Evolutionary conservation across 768 basidiomycete genomes (phyloP).

Genomic region (Mycena rebaudengoi): DNA sequence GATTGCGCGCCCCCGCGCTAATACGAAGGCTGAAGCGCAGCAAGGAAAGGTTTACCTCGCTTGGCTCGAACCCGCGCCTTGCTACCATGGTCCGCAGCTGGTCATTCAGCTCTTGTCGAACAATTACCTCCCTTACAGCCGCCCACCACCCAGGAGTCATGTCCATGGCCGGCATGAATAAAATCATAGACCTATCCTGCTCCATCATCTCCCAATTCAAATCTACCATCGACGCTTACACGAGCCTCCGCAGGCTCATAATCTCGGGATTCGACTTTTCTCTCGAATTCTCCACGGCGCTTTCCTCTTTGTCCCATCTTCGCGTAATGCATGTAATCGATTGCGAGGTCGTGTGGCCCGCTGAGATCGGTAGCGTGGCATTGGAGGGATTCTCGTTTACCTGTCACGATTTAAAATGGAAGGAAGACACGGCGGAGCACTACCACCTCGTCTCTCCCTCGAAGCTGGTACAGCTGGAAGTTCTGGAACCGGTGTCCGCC

Average conservation of each 20-base stretch:
- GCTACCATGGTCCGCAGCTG: constrained; percentile 9
- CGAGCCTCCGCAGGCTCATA: not conserved
- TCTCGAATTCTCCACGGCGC: not conserved
- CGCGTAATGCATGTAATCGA: not conserved
- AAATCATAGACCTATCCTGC: not conserved
- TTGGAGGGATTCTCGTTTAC: not conserved
- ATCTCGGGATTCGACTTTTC: not conserved
- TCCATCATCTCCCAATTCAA: not conserved
- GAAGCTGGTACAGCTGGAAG: not conserved
- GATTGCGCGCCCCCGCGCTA: not conserved
- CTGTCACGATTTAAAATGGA: not conserved
- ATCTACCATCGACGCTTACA: constrained; percentile 3
- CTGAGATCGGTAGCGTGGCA: not conserved
- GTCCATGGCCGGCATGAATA: not conserved
- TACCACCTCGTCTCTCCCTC: constrained; percentile 10
- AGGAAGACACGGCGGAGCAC: not conserved
- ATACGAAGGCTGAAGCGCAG: not conserved
- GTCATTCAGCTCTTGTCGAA: not conserved
- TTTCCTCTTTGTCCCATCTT: not conserved
- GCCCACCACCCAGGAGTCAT: too few species aligned
- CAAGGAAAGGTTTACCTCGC: not conserved
- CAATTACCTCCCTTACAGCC: not conserved
- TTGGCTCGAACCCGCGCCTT: not conserved
- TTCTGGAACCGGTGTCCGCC: not conserved
- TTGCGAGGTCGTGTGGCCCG: not conserved